Conservation (phyloP, 2,329 filamentous ascomycete genomes). For the Hypoxylon sp. region DNA sequence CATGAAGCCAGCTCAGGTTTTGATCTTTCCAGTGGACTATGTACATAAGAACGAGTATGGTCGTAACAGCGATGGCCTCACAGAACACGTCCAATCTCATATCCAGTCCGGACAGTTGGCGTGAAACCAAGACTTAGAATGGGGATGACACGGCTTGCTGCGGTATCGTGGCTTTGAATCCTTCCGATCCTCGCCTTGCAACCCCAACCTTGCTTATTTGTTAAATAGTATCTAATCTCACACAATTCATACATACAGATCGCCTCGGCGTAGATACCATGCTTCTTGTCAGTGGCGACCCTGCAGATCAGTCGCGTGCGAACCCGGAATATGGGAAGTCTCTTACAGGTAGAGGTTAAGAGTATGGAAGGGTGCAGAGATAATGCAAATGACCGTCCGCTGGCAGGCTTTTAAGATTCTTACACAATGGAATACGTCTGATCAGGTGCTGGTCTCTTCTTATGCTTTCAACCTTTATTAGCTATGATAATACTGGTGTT, state of each 20-base stretch:
- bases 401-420: conserved; percentile 32
- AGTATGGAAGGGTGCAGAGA: conserved; percentile 47
- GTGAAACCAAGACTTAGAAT: conserved; percentile 34
- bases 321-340: conserved; percentile 51
- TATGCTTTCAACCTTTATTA: conserved; percentile 13
- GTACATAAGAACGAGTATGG: conserved; percentile 8
- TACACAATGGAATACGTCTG: conserved; percentile 5
- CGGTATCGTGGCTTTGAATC: conserved; percentile 48
- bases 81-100: conserved; percentile 10
- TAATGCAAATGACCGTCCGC: conserved; percentile 48
- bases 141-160: conserved; percentile 46
- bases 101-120: conserved; percentile 14
- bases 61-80: conserved; percentile 17
- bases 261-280: conserved; percentile 34
- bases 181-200: conserved; percentile 32
- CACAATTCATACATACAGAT: conserved; percentile 20
- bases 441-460: background rate
- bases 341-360: conserved; percentile 39
- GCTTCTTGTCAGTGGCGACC: conserved; percentile 39
- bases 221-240: conserved; percentile 25
- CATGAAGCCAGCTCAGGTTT: conserved; percentile 15
- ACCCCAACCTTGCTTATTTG: conserved; percentile 25
- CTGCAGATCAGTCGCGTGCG: conserved; percentile 44
- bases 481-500: conserved; percentile 20
- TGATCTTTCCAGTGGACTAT: conserved; percentile 11